Base-by-base conservation (phyloP, 2,329 filamentous ascomycete species). In the Didymella pomorum region DNA sequence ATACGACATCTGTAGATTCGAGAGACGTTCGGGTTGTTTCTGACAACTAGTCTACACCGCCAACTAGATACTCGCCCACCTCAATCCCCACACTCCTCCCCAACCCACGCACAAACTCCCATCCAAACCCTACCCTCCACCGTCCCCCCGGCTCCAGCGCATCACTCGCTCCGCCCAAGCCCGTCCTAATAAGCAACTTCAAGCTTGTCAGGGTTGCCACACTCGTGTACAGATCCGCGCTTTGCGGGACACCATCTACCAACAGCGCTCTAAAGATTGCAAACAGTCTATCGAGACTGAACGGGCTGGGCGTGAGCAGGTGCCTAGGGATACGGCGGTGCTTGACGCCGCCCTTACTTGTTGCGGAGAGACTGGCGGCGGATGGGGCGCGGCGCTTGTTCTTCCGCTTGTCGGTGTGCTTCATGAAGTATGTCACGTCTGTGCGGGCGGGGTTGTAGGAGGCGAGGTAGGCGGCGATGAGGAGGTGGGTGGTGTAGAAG, bases 61-160 rank as follows among this genome's bases (percentile, higher is more conserved):
- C 74, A 47, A 75, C 73, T 6, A 76, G 42, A 68, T 71, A 93
- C 73, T 94, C 91, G 62, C 91, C 87, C 12, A 93, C 83, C 74
- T 93, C 90, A n/a, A 95, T 83, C 2, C 89, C 89, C 50, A 95
- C 85, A 70, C 86, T 89, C 70, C 91, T 80, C 26, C 90, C 91
- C 62, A 95, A 78, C 3, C 83, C 84, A 60, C 88, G 81, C 7
- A 91, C 86, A 62, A 89, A 87, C 70, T 95, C 92, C 90, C 90
- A 93, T 1, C 88, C 87, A 56, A 91, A 87, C 66, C 90, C 91
- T 10, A 93, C 88, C 69, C 89, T 86, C 89, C 90, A 95, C 76
- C 89, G 88, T 5, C 86, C 87, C 0, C 86, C 86, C 0, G 86
- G 80, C 71, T 94, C 91, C 69, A 92, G 80, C 25, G 83, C 78